phyloP scores from a whole-genome alignment of 495 filamentous ascomycete species.

The Usnea hakonensis region DNA sequence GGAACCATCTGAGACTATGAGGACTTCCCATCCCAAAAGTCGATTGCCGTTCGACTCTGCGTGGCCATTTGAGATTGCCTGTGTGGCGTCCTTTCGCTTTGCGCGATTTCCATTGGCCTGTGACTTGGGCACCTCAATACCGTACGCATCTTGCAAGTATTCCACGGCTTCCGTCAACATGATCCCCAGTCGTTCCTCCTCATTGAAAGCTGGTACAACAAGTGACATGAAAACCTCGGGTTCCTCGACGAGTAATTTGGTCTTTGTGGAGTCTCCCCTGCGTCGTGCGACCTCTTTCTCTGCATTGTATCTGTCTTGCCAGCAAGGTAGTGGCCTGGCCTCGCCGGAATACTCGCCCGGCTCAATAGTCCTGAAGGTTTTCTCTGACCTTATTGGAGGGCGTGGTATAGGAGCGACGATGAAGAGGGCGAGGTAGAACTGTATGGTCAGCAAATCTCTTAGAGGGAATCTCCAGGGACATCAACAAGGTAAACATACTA shows the following conservation, averaged over 20 bases:
- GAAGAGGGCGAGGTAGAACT: constrained; percentile 66
- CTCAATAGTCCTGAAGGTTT: constrained; percentile 69
- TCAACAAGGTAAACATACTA: background rate
- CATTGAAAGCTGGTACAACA: constrained; percentile 93
- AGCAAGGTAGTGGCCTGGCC: constrained; percentile 66
- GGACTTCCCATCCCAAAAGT: constrained; percentile 75
- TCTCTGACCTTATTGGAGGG: constrained; percentile 65
- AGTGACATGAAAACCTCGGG: constrained; percentile 69
- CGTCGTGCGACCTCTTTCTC: constrained; percentile 36
- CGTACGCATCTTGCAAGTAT: constrained; percentile 70
- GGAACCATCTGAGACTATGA: constrained; percentile 92
- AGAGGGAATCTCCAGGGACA: too few species aligned
- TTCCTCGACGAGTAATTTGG: constrained; percentile 38
- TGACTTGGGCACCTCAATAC: constrained; percentile 34
- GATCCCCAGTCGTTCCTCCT: constrained; percentile 67
- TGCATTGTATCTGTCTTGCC: constrained; percentile 63
- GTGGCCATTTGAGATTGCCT: constrained; percentile 22
- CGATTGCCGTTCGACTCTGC: constrained; percentile 1
- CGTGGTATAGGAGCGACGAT: constrained; percentile 77
- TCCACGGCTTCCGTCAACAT: constrained; percentile 89
- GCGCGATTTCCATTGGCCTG: constrained; percentile 18
- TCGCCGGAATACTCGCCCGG: constrained; percentile 53
- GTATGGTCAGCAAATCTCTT: background rate
- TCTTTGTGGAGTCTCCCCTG: constrained; percentile 33
- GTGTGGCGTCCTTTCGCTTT: constrained; percentile 7